Percentiles rank a stretch among this genome's conserved stretches.
Conservation (phyloP, 768 basidiomycete genomes). For the Suillus bovinus region DNA sequence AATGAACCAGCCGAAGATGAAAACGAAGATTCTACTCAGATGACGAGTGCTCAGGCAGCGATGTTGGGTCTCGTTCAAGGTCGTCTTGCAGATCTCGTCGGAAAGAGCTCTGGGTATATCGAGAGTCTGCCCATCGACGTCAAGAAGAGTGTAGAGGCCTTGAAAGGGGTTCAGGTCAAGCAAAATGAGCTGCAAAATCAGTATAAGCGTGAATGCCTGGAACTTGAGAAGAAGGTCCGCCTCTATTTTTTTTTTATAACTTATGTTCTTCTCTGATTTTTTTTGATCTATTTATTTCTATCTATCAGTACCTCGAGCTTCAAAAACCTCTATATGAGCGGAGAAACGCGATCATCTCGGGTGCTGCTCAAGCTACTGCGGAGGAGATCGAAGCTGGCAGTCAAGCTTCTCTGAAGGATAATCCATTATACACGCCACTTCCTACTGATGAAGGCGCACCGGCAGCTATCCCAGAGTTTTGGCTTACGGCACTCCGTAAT, state of each 20-base stretch:
- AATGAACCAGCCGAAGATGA: constrained; percentile 69
- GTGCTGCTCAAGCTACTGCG: constrained; percentile 65
- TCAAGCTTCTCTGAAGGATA: constrained; percentile 70
- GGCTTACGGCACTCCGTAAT: constrained; percentile 95
- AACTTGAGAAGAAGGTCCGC: constrained; percentile 92
- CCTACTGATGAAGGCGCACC: constrained; percentile 49
- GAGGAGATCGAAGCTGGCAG: constrained; percentile 87
- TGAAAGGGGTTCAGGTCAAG: constrained; percentile 93
- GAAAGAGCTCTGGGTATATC: constrained; percentile 93
- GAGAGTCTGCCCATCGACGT: constrained; percentile 81
- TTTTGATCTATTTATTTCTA: constrained; percentile 1
- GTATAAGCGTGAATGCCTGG: constrained; percentile 91
- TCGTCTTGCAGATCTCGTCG: constrained; percentile 81
- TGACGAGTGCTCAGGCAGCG: constrained; percentile 53
- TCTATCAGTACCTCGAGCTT: constrained; percentile 66
- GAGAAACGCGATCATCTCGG: constrained; percentile 80
- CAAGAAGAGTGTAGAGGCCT: constrained; percentile 82
- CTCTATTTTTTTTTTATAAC: constrained; percentile 10
- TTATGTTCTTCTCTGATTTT: constrained; percentile 16
- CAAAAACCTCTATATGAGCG: constrained; percentile 86
- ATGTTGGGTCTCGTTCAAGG: constrained; percentile 88
- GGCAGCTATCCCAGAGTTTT: constrained; percentile 85
- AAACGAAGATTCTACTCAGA: constrained; percentile 39
- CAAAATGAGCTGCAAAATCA: constrained; percentile 89
- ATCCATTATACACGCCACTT: constrained; percentile 66